Base-by-base conservation (phyloP, 345 rosid species). In the Euclidium syriacum region DNA sequence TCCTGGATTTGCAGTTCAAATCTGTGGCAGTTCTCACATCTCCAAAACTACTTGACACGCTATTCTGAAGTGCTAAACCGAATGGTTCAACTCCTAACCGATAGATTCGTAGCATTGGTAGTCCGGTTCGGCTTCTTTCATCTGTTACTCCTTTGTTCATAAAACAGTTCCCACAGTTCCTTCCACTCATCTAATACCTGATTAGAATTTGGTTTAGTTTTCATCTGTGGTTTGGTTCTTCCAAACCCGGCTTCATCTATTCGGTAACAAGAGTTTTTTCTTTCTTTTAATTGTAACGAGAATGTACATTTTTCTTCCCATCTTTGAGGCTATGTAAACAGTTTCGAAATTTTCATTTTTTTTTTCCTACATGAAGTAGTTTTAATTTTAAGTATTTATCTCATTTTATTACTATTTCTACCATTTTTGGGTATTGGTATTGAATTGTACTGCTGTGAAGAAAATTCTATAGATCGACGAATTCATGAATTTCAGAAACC, bases 11-110 rank as follows among this genome's bases (percentile, higher is more conserved):
- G 65, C 91, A 91, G 98, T 88, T 81, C 58, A 81, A 85, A 73
- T 80, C 86, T 6, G 98, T 91, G 74, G 90, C 95, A 1, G 51
- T 76, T 16, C 71, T 88, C 67, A 68, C 85, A 24, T 88, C 96
- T 14, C 81, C 86, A 4, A 81, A 74, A 58, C 75, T 85, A 71
- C 85, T 77, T 19, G 95, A 83, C 54, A 79, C 86, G 7, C 81
- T 83, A 24, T 91, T 91, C 79, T 76, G 78, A 77, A 63, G 73
- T 33, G 39, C 36, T 39, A 49, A 50, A 35, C 18, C 17, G 46
- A 55, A 47, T 20, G 71, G 61, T 69, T 77, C 62, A 48, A 14
- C 71, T 26, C 51, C 59, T 72, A 71, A 63, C 80, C 70, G 77
- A 65, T 71, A 27, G 2, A 55, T 64, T 52, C 30, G 34, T 69